phyloP scores from a whole-genome alignment of 129 eudicot species.

The Dittrichia graveolens region DNA sequence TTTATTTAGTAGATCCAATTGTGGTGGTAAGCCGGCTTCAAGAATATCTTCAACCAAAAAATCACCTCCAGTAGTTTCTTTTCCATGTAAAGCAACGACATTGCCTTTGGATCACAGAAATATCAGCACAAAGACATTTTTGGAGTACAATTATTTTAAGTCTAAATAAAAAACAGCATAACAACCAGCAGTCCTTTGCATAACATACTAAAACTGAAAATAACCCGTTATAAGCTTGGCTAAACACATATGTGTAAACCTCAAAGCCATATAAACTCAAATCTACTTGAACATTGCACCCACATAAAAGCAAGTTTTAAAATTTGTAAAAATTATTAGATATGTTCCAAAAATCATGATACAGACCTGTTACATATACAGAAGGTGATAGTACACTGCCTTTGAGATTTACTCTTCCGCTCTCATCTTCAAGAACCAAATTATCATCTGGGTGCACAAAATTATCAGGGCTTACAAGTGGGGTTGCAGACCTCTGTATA shows the following conservation, averaged over 20 bases:
- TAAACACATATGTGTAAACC: slow-evolving; percentile 1
- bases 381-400: slow-evolving; percentile 68
- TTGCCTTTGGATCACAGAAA: slow-evolving; percentile 51
- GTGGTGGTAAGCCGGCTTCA: slow-evolving; percentile 90
- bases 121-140: slow-evolving; percentile 4
- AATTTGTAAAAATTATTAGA: neutral
- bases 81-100: slow-evolving; percentile 88
- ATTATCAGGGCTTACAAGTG: slow-evolving; percentile 79
- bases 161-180: neutral
- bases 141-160: slow-evolving; percentile 5
- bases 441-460: slow-evolving; percentile 78
- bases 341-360: slow-evolving; percentile 3
- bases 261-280: neutral
- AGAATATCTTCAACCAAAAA: slow-evolving; percentile 77
- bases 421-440: slow-evolving; percentile 87
- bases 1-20: slow-evolving; percentile 59
- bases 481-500: slow-evolving; percentile 66
- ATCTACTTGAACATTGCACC: slow-evolving; percentile 5
- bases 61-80: slow-evolving; percentile 74
- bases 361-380: slow-evolving; percentile 83
- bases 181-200: no score
- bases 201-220: no score
- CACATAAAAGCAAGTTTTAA: slow-evolving; percentile 2
- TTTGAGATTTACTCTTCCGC: slow-evolving; percentile 86
- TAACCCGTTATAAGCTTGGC: neutral